Conservation (phyloP, 768 basidiomycete genomes). For the Mycena galopus region DNA sequence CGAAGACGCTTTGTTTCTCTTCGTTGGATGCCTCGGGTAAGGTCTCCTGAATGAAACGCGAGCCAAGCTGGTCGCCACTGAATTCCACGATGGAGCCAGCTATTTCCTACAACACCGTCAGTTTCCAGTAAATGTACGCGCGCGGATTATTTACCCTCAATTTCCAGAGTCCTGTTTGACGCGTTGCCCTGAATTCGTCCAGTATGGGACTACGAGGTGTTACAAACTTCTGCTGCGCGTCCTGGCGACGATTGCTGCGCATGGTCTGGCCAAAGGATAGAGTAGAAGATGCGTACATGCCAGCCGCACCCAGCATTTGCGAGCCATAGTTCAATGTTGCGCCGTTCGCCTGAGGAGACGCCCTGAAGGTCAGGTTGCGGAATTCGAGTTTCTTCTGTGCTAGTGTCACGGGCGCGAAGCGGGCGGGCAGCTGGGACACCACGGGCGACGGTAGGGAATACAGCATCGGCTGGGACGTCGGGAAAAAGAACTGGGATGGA, state of each 20-base stretch:
- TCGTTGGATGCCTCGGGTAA: conserved; percentile 82
- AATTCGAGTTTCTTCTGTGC: conserved; percentile 69
- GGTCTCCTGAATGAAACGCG: conserved; percentile 95
- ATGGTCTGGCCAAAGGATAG: conserved; percentile 52
- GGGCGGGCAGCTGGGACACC: conserved; percentile 58
- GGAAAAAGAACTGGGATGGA: conserved; percentile 73
- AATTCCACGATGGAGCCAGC: conserved; percentile 91
- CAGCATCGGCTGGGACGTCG: conserved; percentile 68
- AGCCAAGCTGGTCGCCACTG: conserved; percentile 95
- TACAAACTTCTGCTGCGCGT: conserved; percentile 48
- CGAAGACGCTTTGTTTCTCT: conserved; percentile 84
- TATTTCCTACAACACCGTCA: conserved; percentile 73
- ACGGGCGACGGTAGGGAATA: conserved; percentile 72
- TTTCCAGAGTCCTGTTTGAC: conserved; percentile 85
- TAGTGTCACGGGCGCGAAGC: conserved; percentile 54
- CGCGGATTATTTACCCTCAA: conserved; percentile 66
- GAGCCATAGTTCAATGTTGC: conserved; percentile 61
- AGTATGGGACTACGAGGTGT: conserved; percentile 75
- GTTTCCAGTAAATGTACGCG: neutral
- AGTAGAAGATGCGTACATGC: conserved; percentile 57
- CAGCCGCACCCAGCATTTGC: conserved; percentile 58
- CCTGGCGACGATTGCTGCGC: conserved; percentile 62
- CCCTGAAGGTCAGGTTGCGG: conserved; percentile 58
- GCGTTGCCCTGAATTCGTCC: conserved; percentile 83
- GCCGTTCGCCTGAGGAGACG: conserved; percentile 61